These are phyloP conservation scores for Phytophthora tubulina DNA, from an alignment of 352 stramenopile species.

Conservation along the genomic window DNA sequence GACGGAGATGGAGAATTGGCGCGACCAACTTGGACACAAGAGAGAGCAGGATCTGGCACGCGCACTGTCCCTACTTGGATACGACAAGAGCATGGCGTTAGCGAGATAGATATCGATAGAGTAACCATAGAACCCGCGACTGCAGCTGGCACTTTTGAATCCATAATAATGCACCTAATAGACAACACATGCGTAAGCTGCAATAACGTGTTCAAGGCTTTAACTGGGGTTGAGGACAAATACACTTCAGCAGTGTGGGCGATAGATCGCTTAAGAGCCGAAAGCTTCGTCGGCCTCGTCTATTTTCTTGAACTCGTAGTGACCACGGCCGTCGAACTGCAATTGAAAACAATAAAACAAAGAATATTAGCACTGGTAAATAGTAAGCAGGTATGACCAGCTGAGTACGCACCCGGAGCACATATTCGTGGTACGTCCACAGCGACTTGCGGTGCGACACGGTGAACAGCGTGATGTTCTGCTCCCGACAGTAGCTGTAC, in stretches of 20 bases:
- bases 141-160: conserved; percentile 19
- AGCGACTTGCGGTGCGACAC: conserved; percentile 92
- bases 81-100: conserved; percentile 51
- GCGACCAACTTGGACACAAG: conserved; percentile 15
- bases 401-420: conserved; percentile 68
- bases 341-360: conserved; percentile 13
- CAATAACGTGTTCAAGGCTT: conserved; percentile 14
- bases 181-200: conserved; percentile 23
- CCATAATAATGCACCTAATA: conserved; percentile 27
- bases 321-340: conserved; percentile 85
- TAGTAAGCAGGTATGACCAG: conserved; percentile 22
- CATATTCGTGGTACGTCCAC: conserved; percentile 92
- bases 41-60: conserved; percentile 34
- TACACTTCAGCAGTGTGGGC: not conserved
- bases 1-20: conserved; percentile 46
- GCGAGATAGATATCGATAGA: conserved; percentile 29
- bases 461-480: conserved; percentile 93
- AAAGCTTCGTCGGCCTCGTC: conserved; percentile 80
- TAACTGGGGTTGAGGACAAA: conserved; percentile 23
- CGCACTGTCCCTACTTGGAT: conserved; percentile 47
- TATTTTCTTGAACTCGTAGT: conserved; percentile 91
- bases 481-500: conserved; percentile 85
- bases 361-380: conserved; percentile 14
- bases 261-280: conserved; percentile 56
- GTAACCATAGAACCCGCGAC: conserved; percentile 8